phyloP scores from a whole-genome alignment of 2,329 filamentous ascomycete genomes.

The Fusarium udum region DNA sequence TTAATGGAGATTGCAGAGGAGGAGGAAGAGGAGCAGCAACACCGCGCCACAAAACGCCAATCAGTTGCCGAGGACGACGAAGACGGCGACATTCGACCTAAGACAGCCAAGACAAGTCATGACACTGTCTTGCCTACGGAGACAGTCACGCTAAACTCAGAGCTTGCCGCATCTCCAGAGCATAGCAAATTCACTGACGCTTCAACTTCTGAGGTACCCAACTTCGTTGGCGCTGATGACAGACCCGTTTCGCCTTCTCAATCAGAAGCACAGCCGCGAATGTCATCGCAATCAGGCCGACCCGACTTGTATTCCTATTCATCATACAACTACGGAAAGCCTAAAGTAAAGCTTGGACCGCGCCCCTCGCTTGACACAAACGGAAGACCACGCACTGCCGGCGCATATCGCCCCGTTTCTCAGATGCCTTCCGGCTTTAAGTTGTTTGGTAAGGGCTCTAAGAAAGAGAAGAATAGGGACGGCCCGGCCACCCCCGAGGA shows the following conservation, averaged over 20 bases:
- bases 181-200: constrained; percentile 59
- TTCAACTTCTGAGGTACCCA: constrained; percentile 60
- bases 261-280: constrained; percentile 56
- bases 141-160: constrained; percentile 61
- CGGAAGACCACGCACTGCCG: constrained; percentile 69
- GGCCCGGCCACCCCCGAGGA: constrained; percentile 46
- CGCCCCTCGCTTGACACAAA: constrained; percentile 77
- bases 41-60: constrained; percentile 66
- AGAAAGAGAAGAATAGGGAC: constrained; percentile 53
- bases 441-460: constrained; percentile 67
- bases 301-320: constrained; percentile 61
- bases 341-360: constrained; percentile 89
- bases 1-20: constrained; percentile 95
- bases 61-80: constrained; percentile 63
- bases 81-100: constrained; percentile 44
- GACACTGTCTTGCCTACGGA: constrained; percentile 33
- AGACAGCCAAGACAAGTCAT: constrained; percentile 45
- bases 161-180: constrained; percentile 61
- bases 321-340: constrained; percentile 67
- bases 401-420: constrained; percentile 75
- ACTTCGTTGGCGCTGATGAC: constrained; percentile 59
- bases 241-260: constrained; percentile 57
- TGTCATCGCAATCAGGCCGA: constrained; percentile 63
- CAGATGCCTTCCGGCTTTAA: constrained; percentile 85
- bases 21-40: constrained; percentile 77